Base-by-base conservation (phyloP, 768 basidiomycete species). In the Rhodosporidiobolus sp. region DNA sequence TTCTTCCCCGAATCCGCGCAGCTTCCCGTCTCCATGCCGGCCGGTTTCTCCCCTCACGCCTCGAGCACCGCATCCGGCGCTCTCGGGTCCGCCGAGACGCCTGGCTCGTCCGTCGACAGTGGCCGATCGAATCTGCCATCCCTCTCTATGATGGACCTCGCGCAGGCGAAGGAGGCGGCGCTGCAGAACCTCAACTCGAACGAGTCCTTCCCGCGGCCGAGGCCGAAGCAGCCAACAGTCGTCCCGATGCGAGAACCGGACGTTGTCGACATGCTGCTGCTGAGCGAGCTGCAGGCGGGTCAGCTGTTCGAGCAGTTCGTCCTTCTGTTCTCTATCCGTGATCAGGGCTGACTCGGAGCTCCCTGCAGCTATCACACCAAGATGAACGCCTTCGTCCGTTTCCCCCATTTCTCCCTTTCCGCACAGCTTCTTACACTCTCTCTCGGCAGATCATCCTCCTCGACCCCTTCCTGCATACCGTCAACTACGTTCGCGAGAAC, bases 71-170 rank as follows among this genome's bases (percentile, higher is more conserved):
- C 30, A 19, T 49, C 49, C 49, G 49, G 49, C 28, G n/a, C 61
- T 6, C 32, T 11, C n/a, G 59, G n/a, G 9, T 22, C 59, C 3
- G 24, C 59, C 28, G 30, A 30, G 19, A 43, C 46, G 28, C 17
- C 48, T 6, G 24, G 48, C 19, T 34, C 34, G 17, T 16, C 32
- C 16, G 58, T 34, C 58, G 46, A 32, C 19, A 61, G 24, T 11
- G 30, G 32, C 32, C 49, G 28, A 26, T 26, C 30, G 46, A 20
- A 34, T 3, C 10, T n/a, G 30, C 61, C 49, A 4, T 35, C 34
- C 10, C 63, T 65, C 16, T 70, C 69, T 28, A 50, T 70, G 19
- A 30, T 65, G 49, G 69, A 70, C n/a, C 63, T 70, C 14, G 69
- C 69, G 24, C 48, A 63, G 20, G 63, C 63, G 19, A 65, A 65